Base-by-base conservation (phyloP, 495 filamentous ascomycete genomes). In the Hypoxylon subgilvum region DNA sequence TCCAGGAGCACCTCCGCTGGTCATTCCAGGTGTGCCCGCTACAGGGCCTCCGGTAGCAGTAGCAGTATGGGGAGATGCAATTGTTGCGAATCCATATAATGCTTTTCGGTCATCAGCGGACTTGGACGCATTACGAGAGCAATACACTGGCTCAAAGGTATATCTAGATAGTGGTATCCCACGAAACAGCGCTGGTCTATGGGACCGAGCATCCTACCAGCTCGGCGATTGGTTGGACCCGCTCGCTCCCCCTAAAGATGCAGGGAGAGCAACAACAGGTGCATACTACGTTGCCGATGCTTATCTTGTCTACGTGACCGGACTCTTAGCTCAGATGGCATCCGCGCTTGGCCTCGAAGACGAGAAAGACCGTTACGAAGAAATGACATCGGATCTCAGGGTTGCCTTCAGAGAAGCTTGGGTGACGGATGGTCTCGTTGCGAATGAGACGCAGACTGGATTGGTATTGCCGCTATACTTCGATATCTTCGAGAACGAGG, bases 161-260 rank as follows among this genome's bases (percentile, higher is more conserved):
- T 84, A 78, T 78, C 40, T 83, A 4, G 76, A 77, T 36, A 52
- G 68, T n/a, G 81, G 77, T 1, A 71, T 82, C 12, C 68, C 66
- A 9, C 71, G 80, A 10, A 72, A 73, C 17, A 35, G 66, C 2
- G 65, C 62, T n/a, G 71, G 65, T 13, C 63, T 79, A 18, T 75
- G 77, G 79, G 62, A 72, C 52, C 60, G 66, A 7, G 54, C 59
- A 0, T 57, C 49, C n/a, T 74, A 66, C 31, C 78, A 83, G 52
- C 72, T 71, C 10, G 78, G 72, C 2, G 80, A 84, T 59, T 84
- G 80, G 80, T 72, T 83, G 0, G 82, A 84, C 47, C 82, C 80
- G 0, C 66, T 68, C 12, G 70, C 82, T 0, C 80, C 79, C 0
- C 57, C 75, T 0, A 65, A 78, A 4, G 53, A 72, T 7, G 68